Percentiles rank a stretch among this genome's conserved stretches.
These are phyloP conservation scores for Trifolium subterraneum DNA, from an alignment of 306 rosid species.

Conservation along the genomic window DNA sequence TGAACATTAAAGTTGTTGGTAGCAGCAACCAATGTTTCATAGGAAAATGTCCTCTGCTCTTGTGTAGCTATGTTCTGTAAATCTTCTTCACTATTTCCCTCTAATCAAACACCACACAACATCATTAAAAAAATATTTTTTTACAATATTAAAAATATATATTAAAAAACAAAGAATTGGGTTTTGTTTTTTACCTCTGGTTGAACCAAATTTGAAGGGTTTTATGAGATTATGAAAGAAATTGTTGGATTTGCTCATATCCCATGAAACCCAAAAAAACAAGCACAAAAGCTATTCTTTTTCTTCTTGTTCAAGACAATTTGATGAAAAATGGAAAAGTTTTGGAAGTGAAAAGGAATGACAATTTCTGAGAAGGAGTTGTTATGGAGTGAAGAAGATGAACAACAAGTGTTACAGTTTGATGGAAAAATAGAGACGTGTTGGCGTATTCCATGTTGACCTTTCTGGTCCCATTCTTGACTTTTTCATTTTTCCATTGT, in stretches of 20 bases:
- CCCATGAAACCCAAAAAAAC: background rate
- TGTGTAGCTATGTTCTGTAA: conserved; percentile 66
- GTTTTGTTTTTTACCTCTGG: conserved; percentile 47
- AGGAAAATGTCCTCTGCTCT: conserved; percentile 64
- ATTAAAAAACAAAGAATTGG: background rate
- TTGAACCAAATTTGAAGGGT: conserved; percentile 52
- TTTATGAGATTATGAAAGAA: conserved; percentile 53
- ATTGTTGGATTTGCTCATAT: conserved; percentile 53
- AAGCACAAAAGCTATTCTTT: background rate
- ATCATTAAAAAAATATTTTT: background rate
- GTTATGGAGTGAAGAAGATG: background rate
- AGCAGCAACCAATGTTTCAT: conserved; percentile 64
- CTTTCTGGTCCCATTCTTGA: background rate
- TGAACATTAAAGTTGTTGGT: conserved; percentile 57
- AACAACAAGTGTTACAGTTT: background rate
- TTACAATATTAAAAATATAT: background rate
- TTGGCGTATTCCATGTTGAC: background rate
- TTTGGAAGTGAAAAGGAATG: background rate
- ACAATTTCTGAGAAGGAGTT: background rate
- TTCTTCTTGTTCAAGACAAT: background rate
- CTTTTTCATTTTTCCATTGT: background rate
- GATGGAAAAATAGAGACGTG: background rate
- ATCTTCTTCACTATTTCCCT: conserved; percentile 54
- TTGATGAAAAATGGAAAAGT: background rate
- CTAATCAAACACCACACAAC: conserved; percentile 40